These are phyloP conservation scores for Cytospora chrysosperma DNA, from an alignment of 2,329 filamentous ascomycete species.

Conservation along the genomic window DNA sequence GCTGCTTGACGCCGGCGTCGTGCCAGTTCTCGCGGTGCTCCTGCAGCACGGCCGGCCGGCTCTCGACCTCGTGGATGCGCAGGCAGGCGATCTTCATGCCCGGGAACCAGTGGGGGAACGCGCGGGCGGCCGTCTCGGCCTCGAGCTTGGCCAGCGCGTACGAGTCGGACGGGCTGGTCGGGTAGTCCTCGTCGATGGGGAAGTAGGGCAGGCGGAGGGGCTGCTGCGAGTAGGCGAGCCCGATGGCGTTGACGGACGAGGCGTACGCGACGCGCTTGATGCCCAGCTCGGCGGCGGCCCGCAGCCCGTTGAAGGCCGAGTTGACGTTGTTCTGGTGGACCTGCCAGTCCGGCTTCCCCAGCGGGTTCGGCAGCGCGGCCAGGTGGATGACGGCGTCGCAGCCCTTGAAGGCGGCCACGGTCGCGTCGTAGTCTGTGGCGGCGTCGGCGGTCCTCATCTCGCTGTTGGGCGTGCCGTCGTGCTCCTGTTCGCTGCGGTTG, in stretches of 20 bases:
- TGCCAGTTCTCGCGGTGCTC: conserved; percentile 37
- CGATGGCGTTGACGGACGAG: conserved; percentile 39
- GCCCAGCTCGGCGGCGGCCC: conserved; percentile 35
- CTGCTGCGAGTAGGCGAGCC: conserved; percentile 37
- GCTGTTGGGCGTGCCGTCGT: conserved; percentile 33
- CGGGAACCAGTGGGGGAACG: conserved; percentile 38
- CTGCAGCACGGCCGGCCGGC: conserved; percentile 31
- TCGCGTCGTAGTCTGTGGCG: conserved; percentile 34
- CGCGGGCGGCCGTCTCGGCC: conserved; percentile 35
- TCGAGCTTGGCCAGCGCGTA: conserved; percentile 39
- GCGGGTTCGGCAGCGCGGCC: conserved; percentile 38
- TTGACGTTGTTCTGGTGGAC: conserved; percentile 40
- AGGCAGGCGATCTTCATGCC: conserved; percentile 39
- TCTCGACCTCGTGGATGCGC: conserved; percentile 38
- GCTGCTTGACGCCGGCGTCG: conserved; percentile 34
- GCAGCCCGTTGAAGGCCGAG: conserved; percentile 40
- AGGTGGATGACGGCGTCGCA: conserved; percentile 11
- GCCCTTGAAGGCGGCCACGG: conserved; percentile 21
- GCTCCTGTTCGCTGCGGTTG: conserved; percentile 33
- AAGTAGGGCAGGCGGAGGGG: conserved; percentile 38
- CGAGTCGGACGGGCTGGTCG: conserved; percentile 34
- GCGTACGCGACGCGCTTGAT: conserved; percentile 38
- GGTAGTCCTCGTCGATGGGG: conserved; percentile 36
- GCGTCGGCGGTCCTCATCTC: conserved; percentile 36
- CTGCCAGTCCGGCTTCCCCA: conserved; percentile 32